A percentile compares a stretch with the other conserved stretches of the same genome.
These are phyloP conservation scores for Aaosphaeria arxii DNA, from an alignment of 2,329 filamentous ascomycete genomes.

Conservation along the genomic window DNA sequence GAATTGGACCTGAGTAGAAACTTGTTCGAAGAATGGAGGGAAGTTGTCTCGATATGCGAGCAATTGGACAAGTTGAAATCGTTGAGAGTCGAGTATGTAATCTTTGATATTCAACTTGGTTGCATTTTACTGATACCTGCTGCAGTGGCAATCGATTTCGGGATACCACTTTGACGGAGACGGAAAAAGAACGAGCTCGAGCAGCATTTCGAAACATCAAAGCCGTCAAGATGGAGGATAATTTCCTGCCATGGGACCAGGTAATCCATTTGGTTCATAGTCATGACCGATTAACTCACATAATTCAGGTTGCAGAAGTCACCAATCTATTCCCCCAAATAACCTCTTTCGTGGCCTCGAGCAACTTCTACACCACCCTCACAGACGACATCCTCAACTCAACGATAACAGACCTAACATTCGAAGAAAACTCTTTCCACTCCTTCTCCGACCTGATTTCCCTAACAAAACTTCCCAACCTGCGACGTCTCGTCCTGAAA, in stretches of 20 bases:
- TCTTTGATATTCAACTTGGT: neutral
- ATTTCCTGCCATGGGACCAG: constrained; percentile 38
- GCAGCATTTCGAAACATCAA: constrained; percentile 38
- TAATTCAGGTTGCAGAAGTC: constrained; percentile 33
- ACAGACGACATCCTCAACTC: constrained; percentile 39
- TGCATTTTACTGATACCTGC: neutral
- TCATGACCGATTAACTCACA: neutral
- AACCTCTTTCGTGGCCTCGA: constrained; percentile 46
- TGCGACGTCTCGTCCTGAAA: constrained; percentile 61
- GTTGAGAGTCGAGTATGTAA: constrained; percentile 68
- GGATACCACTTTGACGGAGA: constrained; percentile 19
- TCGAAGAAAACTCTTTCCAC: constrained; percentile 71
- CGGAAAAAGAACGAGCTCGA: constrained; percentile 19
- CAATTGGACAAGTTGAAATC: constrained; percentile 64
- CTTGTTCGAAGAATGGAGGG: constrained; percentile 65
- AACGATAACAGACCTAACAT: constrained; percentile 60
- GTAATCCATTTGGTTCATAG: constrained; percentile 7
- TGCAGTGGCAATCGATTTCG: constrained; percentile 71
- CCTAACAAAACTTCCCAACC: constrained; percentile 57
- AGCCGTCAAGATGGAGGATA: constrained; percentile 50
- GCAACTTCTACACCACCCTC: constrained; percentile 37
- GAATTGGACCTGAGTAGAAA: constrained; percentile 87
- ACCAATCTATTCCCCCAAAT: constrained; percentile 57
- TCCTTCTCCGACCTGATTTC: constrained; percentile 56
- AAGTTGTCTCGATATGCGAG: constrained; percentile 68